Evolutionary conservation across 2,329 filamentous ascomycete species (phyloP), one percentile per base, ranked within the genome.

Genomic region (Westerdykella aurantiaca): DNA sequence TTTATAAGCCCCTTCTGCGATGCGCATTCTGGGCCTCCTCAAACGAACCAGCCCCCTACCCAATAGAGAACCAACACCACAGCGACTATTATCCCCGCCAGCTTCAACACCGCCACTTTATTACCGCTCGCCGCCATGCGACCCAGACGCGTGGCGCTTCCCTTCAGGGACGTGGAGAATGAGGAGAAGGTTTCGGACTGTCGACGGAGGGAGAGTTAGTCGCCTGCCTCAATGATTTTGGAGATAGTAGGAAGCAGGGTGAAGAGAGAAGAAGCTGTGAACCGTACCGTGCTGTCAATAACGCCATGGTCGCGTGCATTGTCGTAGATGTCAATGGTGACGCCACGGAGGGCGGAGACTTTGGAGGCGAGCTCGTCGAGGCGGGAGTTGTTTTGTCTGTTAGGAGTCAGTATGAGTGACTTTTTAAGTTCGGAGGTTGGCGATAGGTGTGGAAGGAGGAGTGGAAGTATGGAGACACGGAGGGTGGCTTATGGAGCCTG

Each of bases 301-400:
- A 95, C 80, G 53, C 86, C 81, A 59, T 97, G 91, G 57, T 87
- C 81, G 46, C 88, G 82, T 39, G 93, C 93, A 66, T 93, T 89
- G 72, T 97, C 90, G 77, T 97, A 96, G 62, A 98, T 98, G 73
- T 98, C 89, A 53, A 97, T 82, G 34, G 93, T 98, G 40, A 98
- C 88, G 68, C 86, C 87, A 62, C 91, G 88, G 51, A 98, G 80
- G 41, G 89, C 88, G 14, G 87, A 87, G 43, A 97, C 90, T 73
- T 98, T 98, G 53, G 82, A 79, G 13, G 86, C 86, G 31, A 98
- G 85, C 66, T 95, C 89, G 61, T 91, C 84, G 44, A 98, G 86
- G 57, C 91, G 89, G 55, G 87, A 83, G 72, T 97, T 95, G 74
- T 98, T 98, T 71, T 98, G 93, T 60, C 80, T 82, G 50, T 44